These are phyloP conservation scores for Meredithiella fracta DNA, from an alignment of 2,329 filamentous ascomycete species.

Conservation along the genomic window DNA sequence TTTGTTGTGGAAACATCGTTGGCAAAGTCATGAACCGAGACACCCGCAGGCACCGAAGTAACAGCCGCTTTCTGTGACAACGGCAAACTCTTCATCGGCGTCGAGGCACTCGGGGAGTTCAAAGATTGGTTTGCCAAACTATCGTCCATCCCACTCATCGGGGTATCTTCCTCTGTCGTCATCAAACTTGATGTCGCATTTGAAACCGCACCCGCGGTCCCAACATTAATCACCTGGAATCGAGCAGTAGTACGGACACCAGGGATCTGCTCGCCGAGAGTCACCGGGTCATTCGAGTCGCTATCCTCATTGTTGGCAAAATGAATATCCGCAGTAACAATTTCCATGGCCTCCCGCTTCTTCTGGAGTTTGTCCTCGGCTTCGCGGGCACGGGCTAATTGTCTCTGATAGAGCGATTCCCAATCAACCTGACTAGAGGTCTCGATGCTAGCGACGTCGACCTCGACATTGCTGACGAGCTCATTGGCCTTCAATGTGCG, in stretches of 20 bases:
- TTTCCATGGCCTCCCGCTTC: slow-evolving; percentile 25
- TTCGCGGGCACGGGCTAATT: slow-evolving; percentile 46
- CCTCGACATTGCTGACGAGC: slow-evolving; percentile 80
- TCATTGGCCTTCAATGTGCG: slow-evolving; percentile 78
- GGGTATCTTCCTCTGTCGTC: slow-evolving; percentile 35
- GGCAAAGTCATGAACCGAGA: slow-evolving; percentile 41
- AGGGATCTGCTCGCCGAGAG: slow-evolving; percentile 48
- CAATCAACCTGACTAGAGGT: slow-evolving; percentile 54
- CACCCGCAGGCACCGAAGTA: slow-evolving; percentile 38
- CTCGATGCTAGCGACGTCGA: slow-evolving; percentile 70
- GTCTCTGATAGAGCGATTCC: slow-evolving; percentile 62
- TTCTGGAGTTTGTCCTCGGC: slow-evolving; percentile 46
- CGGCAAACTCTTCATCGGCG: slow-evolving; percentile 31
- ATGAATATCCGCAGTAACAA: too few species aligned
- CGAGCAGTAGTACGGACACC: slow-evolving; percentile 35
- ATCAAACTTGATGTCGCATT: slow-evolving; percentile 37
- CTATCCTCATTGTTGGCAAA: slow-evolving; percentile 25
- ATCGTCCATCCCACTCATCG: slow-evolving; percentile 42
- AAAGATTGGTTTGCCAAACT: slow-evolving; percentile 21
- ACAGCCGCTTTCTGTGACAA: slow-evolving; percentile 48
- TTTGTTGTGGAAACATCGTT: slow-evolving; percentile 95
- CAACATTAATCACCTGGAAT: slow-evolving; percentile 31
- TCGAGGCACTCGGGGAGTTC: background rate
- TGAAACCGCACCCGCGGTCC: slow-evolving; percentile 23
- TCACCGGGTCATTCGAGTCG: slow-evolving; percentile 39